Evolutionary conservation across 2,329 filamentous ascomycete genomes (phyloP), one percentile per base, ranked within the genome.

Genomic region (Ilyonectria robusta): DNA sequence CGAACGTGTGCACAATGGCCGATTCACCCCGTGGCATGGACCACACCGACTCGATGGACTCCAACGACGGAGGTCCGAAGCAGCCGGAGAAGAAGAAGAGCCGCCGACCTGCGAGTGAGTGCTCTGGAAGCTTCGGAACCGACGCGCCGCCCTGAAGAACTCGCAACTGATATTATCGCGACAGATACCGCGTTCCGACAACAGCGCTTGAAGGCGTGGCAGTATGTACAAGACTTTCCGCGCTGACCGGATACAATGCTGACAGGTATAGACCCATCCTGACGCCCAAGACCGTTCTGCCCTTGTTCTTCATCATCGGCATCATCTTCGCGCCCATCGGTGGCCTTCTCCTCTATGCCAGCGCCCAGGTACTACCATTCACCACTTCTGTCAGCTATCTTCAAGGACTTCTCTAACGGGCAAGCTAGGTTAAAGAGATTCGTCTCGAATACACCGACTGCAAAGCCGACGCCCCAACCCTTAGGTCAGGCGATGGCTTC

Each of bases 121-220:
- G 82, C 68, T 62, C 37, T 70, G 55, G 56, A 62, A 51, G 50
- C 51, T 64, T 54, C 64, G 47, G 56, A 69, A 64, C 51, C 63
- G 65, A 29, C 23, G n/a, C 57, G 40, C 11, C 19, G 29, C n/a
- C 19, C 26, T 17, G 21, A 19, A 58, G 42, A 31, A 64, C 21
- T 59, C 19, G 11, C 42, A 55, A 58, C 70, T 78, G 63, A 79
- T 68, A 21, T 42, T 56, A n/a, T 50, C 21, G 57, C 63, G 42
- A 67, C 78, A 97, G 94, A 98, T 84, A 98, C 95, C 66, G 96
- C 96, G 11, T 99, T 98, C 80, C 90, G 96, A 76, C 96, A 99
- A 81, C 96, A 99, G 83, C 91, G 96, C 79, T 84, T 99, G 81
- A 98, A 98, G 84, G 96, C 96, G 85, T 99, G 96, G 96, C 96